Evolutionary conservation across 2,329 filamentous ascomycete species (phyloP).

Genomic region (Talaromyces sp.): DNA sequence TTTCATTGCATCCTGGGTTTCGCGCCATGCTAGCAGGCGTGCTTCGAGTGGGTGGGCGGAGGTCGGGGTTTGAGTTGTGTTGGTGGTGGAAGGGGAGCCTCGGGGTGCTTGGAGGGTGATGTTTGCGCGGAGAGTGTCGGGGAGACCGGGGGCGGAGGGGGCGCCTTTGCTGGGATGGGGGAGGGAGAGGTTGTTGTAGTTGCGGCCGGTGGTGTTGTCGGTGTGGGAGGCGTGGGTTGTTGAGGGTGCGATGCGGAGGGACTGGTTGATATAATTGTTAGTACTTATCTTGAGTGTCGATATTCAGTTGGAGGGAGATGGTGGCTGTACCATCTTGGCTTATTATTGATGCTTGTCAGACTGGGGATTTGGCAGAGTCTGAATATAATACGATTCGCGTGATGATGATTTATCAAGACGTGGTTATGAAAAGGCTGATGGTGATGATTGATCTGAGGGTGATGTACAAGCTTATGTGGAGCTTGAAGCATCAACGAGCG

Average conservation of each 20-base stretch:
- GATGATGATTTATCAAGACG: neutral
- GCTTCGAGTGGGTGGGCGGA: constrained; percentile 85
- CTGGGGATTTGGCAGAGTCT: too few relatives aligned
- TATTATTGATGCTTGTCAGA: neutral
- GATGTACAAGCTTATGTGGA: constrained; percentile 8
- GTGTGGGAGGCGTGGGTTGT: constrained; percentile 61
- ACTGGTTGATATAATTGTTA: constrained; percentile 45
- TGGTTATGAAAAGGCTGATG: neutral
- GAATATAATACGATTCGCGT: neutral
- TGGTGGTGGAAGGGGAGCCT: constrained; percentile 39
- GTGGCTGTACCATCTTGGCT: constrained; percentile 5
- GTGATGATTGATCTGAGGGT: neutral
- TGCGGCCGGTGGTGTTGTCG: constrained; percentile 59
- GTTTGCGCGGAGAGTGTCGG: constrained; percentile 86
- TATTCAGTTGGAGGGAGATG: neutral
- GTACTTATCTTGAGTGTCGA: neutral
- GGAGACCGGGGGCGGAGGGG: constrained; percentile 85
- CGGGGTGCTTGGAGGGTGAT: constrained; percentile 58
- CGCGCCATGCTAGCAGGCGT: constrained; percentile 82
- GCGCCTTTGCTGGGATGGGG: constrained; percentile 58
- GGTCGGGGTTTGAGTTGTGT: constrained; percentile 43
- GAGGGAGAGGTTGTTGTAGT: constrained; percentile 10
- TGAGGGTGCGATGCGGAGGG: constrained; percentile 81
- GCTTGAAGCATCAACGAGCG: neutral
- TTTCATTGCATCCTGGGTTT: constrained; percentile 79